Evolutionary conservation across 208 protist species (phyloP), one percentile per base, ranked within the genome.

Genomic region (Wallacemonas sp.): DNA sequence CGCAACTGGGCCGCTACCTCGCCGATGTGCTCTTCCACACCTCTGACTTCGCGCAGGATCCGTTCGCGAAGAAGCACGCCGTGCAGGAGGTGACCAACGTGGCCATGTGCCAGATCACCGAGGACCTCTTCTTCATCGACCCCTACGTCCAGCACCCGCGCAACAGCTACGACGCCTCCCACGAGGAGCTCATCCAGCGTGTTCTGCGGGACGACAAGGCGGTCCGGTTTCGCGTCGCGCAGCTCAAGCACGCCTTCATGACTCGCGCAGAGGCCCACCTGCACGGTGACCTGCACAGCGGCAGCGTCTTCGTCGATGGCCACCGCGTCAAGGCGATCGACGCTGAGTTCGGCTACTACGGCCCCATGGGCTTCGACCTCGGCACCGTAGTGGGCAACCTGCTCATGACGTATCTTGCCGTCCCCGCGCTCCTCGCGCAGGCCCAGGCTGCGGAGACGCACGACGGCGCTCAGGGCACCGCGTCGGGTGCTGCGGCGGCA

Each of bases 201-300:
- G 58, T 65, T 44, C 66, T 76, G 56, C 76, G 70, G 27, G 34
- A 55, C 2, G 66, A 76, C 36, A 47, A 67, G 21, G 41, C 39
- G 27, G 58, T 71, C 32, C 55, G 49, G 56, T 21, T 69, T 26
- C 54, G 66, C 5, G 64, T 71, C 1, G 76, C 76, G 0, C 71
- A 77, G 62, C 76, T 71, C 43, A 78, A 78, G 64, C 55, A 72
- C 47, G 56, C 46, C 46, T 81, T 78, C 55, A 81, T 81, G 76
- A 81, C 70, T 41, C 57, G 56, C 54, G 46, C 70, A 4, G 61
- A 81, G 52, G 76, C 57, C 9, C 76, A 78, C 68, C 55, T 81
- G 34, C 71, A 73, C 63, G 71, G 65, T 19, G 70, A 81, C 39
- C 38, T 81, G 38, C 76, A 81, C 62, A 71, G 67, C 39, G 71